phyloP scores from a whole-genome alignment of 768 basidiomycete genomes.

The Tulasnella sp. region DNA sequence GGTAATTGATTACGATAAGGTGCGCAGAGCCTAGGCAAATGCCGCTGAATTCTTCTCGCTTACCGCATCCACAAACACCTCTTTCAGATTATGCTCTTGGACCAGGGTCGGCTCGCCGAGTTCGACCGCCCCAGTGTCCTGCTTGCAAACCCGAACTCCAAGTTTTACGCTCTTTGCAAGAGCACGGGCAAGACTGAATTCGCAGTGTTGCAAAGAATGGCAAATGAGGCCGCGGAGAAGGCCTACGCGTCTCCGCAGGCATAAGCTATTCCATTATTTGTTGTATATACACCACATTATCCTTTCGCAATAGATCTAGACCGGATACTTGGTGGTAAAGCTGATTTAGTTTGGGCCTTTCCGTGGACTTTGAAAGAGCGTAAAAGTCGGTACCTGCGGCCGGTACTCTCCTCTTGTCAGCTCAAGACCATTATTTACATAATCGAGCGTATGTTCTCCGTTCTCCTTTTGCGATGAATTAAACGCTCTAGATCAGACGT shows the following conservation, averaged over 20 bases:
- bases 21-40: not conserved
- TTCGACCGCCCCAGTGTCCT: constrained; percentile 28
- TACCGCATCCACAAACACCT: not conserved
- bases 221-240: constrained; percentile 31
- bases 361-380: no score
- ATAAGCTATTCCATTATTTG: not conserved
- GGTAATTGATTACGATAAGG: constrained; percentile 19
- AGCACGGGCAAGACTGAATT: constrained; percentile 70
- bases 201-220: constrained; percentile 58
- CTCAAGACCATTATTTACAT: no score
- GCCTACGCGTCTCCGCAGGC: not conserved
- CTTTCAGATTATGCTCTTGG: constrained; percentile 14
- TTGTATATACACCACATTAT: not conserved
- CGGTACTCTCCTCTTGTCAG: no score
- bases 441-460: no score
- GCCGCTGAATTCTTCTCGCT: not conserved
- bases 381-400: no score
- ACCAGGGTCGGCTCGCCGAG: constrained; percentile 15
- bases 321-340: no score
- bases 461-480: no score
- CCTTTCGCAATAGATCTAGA: not conserved
- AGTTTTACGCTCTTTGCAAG: constrained; percentile 61
- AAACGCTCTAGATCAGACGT: no score
- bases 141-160: constrained; percentile 49
- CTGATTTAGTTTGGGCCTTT: no score